Evolutionary conservation across 176 grass and related monocot genomes (phyloP), one percentile per base, ranked within the genome.

Genomic region (Tuctoria greenei): DNA sequence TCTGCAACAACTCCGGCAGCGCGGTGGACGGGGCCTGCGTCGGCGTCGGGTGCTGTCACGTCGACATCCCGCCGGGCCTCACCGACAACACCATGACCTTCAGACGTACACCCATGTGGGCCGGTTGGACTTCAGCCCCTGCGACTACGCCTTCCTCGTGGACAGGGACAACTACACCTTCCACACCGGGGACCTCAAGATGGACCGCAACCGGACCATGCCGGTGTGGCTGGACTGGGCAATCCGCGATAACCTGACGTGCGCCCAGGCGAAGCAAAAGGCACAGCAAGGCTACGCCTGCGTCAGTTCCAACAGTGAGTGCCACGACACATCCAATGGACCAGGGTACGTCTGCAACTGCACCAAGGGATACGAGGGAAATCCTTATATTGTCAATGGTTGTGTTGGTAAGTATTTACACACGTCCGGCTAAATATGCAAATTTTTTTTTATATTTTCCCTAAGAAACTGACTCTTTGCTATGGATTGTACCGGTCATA

Each of bases 221-320:
- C n/a, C n/a, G n/a, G n/a, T 72, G 58, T 26, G n/a, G 15, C 28
- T 81, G 5, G 68, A 81, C 24, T 81, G 57, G 79, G 79, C 79
- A 8, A 72, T 81, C 3, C 31, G 79, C 0, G 68, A 54, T 4
- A 26, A 28, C 16, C 16, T 4, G 9, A 64, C 58, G 0, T 73
- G 79, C 28, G 10, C n/a, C 0, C 13, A 81, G 15, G 79, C 58
- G 0, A 78, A 44, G 26, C n/a, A n/a, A n/a, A 36, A 45, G 24
- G 1, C 3, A n/a, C n/a, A n/a, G 12, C 10, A 44, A 6, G 24
- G 6, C 4, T 82, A 66, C 5, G 79, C 61, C 25, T 82, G 79
- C 26, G 20, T 13, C 7, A 82, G 79, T 12, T 4, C 47, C 36
- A 35, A 74, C 47, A 82, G 69, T 10, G 4, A 4, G 47, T 82